Conservation (phyloP, 2,329 filamentous ascomycete genomes). For the Cladosporium sp. region DNA sequence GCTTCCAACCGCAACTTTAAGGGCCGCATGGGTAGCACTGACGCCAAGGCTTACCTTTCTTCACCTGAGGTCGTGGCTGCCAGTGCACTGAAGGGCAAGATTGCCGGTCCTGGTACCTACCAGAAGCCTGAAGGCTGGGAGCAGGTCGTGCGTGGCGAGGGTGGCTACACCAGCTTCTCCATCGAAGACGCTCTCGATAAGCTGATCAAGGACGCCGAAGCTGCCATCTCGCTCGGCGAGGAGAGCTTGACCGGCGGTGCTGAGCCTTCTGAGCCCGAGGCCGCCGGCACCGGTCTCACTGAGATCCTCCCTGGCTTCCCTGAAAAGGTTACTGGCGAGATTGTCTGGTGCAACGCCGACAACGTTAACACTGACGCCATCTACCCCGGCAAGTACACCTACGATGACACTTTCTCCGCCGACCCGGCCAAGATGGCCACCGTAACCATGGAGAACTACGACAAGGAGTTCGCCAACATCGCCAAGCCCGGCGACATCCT, state of each 20-base stretch:
- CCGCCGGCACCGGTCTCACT: constrained; percentile 43
- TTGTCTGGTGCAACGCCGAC: constrained; percentile 79
- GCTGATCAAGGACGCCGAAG: constrained; percentile 65
- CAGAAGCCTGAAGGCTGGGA: constrained; percentile 63
- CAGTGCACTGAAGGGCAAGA: constrained; percentile 70
- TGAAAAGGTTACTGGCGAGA: constrained; percentile 75
- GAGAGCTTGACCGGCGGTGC: constrained; percentile 34
- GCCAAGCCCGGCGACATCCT: constrained; percentile 72
- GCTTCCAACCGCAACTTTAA: constrained; percentile 88
- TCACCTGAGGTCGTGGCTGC: constrained; percentile 91
- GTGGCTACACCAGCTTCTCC: constrained; percentile 60
- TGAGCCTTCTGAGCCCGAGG: constrained; percentile 27
- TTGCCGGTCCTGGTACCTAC: constrained; percentile 75
- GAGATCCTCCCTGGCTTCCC: constrained; percentile 84
- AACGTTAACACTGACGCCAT: constrained; percentile 92
- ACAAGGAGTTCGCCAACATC: constrained; percentile 61
- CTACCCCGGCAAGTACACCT: constrained; percentile 88
- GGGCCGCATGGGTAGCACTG: constrained; percentile 77
- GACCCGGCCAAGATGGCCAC: constrained; percentile 74
- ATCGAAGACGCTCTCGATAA: constrained; percentile 69
- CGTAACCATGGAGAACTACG: constrained; percentile 94
- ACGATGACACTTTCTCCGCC: constrained; percentile 78
- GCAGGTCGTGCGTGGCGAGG: constrained; percentile 67
- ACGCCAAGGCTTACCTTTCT: constrained; percentile 79
- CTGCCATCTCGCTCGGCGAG: constrained; percentile 54